phyloP scores from a whole-genome alignment of 805 yeast genomes.

The Lipomyces spencermartinsiae region DNA sequence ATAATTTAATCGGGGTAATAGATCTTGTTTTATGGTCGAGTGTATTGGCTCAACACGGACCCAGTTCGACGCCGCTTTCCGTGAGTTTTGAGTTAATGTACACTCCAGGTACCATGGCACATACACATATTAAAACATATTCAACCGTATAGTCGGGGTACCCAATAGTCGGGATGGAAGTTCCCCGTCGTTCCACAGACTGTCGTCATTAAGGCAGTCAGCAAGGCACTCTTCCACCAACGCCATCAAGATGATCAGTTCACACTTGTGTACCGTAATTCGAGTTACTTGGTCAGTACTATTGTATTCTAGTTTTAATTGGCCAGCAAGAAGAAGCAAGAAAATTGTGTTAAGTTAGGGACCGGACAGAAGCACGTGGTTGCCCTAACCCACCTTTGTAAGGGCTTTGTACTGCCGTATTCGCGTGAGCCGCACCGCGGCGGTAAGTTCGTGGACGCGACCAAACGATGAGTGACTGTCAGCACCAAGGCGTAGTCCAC shows the following conservation, averaged over 20 bases:
- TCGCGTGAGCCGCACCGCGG: background rate
- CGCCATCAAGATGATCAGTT: background rate
- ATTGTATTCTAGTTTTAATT: background rate
- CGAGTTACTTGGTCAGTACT: background rate
- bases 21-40: background rate
- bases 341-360: too few species aligned
- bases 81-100: background rate
- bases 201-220: background rate
- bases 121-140: background rate
- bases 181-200: background rate
- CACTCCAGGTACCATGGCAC: background rate
- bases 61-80: background rate
- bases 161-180: background rate
- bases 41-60: background rate
- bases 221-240: background rate
- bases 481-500: too few species aligned
- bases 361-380: too few species aligned
- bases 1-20: background rate
- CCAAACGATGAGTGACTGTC: background rate
- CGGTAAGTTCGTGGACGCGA: background rate
- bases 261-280: background rate
- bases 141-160: background rate
- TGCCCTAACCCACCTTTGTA: too few species aligned
- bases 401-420: too few species aligned
- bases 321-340: background rate